Percentiles rank a stretch among this genome's conserved stretches.
Evolutionary conservation across 2,329 filamentous ascomycete genomes (phyloP).

Genomic region (Dothistroma septosporum): DNA sequence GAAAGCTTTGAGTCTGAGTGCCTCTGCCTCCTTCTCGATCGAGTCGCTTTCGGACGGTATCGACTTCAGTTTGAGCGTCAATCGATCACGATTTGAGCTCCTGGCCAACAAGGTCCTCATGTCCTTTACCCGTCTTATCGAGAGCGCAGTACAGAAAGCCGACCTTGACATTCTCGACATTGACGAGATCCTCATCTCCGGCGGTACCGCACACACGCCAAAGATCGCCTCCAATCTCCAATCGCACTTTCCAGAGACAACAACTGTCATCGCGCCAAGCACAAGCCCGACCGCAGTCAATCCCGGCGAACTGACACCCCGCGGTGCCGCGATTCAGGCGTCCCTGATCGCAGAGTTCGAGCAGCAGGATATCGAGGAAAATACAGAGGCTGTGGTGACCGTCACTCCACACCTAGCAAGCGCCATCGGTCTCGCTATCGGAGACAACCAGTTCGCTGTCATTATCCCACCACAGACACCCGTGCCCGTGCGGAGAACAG

Average conservation of each 20-base stretch:
- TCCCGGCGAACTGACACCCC: conserved; percentile 82
- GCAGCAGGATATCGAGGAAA: conserved; percentile 87
- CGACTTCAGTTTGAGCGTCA: conserved; percentile 88
- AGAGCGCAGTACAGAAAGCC: conserved; percentile 85
- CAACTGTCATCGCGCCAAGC: conserved; percentile 75
- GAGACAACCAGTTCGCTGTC: conserved; percentile 68
- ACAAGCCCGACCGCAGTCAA: conserved; percentile 77
- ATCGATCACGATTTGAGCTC: conserved; percentile 88
- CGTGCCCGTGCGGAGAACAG: conserved; percentile 78
- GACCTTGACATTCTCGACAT: conserved; percentile 87
- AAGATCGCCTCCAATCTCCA: conserved; percentile 80
- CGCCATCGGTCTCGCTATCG: conserved; percentile 79
- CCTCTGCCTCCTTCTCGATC: conserved; percentile 85
- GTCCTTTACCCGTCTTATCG: conserved; percentile 80
- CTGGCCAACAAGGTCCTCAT: conserved; percentile 80
- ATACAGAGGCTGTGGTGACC: conserved; percentile 89
- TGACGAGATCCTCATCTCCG: conserved; percentile 89
- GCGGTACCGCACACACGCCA: conserved; percentile 88
- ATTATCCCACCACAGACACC: conserved; percentile 83
- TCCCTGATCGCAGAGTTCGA: conserved; percentile 94
- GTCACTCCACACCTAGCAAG: conserved; percentile 86
- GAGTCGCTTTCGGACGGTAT: conserved; percentile 85
- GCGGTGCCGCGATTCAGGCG: conserved; percentile 92
- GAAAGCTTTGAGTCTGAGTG: conserved; percentile 84
- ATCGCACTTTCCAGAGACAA: conserved; percentile 75